Evolutionary conservation across 2,329 filamentous ascomycete genomes (phyloP), one percentile per base, ranked within the genome.

Genomic region (Ophiostoma perfectum): DNA sequence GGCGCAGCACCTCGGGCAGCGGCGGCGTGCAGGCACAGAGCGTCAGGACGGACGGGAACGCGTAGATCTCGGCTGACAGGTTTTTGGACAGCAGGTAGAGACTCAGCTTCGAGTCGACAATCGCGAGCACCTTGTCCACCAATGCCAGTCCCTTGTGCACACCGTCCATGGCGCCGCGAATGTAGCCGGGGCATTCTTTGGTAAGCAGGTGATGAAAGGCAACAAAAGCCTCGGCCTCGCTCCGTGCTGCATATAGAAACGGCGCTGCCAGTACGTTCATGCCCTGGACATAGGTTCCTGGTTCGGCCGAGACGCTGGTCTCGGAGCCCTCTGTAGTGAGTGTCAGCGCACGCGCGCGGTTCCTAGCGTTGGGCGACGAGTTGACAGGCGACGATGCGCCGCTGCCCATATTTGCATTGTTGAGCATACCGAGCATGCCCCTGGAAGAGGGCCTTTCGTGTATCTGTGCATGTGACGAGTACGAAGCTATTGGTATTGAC

Each of bases 261-360:
- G 95, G 95, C 0, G 95, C 95, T 9, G 93, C 94, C 16, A 99
- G 86, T 55, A 99, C 95, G 76, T 99, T 99, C 94, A 99, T 98
- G 73, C 95, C 95, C 78, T 99, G 95, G 2, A 99, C 94, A 74
- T 99, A 99, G 55, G 91, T 93, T 44, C 93, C 92, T 11, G 91
- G 86, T 73, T 92, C 89, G 44, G 81, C 80, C 2, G 80, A 81
- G 27, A 78, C 75, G 69, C 84, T 84, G 6, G 82, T 81, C 71
- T 89, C 87, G 72, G 89, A 84, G 70, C 87, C 83, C 75, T 89
- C 87, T 0, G 85, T 88, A 1, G 86, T 89, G 67, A 89, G 79
- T 12, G 85, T 85, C 68, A 86, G 76, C 44, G 85, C 84, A 47
- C 84, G 81, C n/a, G 82, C 80, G 71, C 85, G 82, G 69, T 78